Evolutionary conservation across 306 rosid species (phyloP).

Genomic region (Albizia julibrissin): DNA sequence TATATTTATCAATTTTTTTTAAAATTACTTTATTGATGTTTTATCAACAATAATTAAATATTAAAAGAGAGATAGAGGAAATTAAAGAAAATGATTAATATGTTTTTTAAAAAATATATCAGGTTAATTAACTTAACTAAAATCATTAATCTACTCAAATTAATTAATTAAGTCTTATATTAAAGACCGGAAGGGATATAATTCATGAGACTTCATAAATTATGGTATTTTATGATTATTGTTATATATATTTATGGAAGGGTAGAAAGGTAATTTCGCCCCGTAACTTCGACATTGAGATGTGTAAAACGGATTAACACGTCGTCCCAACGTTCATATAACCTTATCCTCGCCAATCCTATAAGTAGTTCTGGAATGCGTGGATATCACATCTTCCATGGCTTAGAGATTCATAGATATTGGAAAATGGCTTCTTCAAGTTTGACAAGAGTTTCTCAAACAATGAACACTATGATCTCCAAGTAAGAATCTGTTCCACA

Average conservation of each 20-base stretch:
- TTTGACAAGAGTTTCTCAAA: background rate
- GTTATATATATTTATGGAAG: background rate
- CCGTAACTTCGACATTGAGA: background rate
- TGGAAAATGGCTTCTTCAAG: background rate
- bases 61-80: no score
- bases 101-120: no score
- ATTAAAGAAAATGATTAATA: no score
- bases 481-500: background rate
- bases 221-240: background rate
- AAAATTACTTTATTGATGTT: no score
- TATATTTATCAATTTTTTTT: no score
- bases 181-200: no score
- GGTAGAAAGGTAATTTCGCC: background rate
- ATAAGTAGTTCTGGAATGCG: background rate
- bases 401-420: background rate
- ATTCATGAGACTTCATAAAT: no score
- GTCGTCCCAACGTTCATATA: background rate
- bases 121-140: no score
- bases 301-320: background rate
- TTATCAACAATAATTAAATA: no score
- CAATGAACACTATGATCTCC: background rate
- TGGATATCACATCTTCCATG: background rate
- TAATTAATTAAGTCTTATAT: no score
- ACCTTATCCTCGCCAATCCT: background rate
- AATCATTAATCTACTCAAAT: no score